Base-by-base conservation (phyloP, 345 rosid species). In the Rhodomyrtus tomentosa region DNA sequence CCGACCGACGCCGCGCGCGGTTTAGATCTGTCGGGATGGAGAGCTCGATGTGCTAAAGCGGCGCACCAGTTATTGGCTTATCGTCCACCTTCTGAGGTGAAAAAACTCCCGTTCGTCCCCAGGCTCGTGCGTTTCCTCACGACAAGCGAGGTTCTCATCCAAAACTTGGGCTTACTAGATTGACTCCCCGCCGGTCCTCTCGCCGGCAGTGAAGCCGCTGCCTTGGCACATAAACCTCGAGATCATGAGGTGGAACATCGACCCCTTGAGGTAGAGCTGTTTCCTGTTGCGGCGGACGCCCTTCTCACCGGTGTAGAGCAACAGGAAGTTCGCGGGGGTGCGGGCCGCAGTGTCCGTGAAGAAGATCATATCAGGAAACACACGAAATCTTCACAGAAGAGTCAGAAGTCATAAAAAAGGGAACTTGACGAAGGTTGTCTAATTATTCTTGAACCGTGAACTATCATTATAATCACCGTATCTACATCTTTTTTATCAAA, bases 141-240 rank as follows among this genome's bases (percentile, higher is more conserved):
- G 91, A 94, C 93, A 91, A 24, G 79, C 55, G 91, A 95, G 93
- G 87, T 94, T 90, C 93, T 94, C 98, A 40, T 96, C 98, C 3
- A 89, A 59, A 96, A 94, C 89, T 96, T 93, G 0, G 85, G 7
- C 3, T 96, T 96, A 81, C n/a, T 95, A 93, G 87, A 94, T 93
- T 1, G 98, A 94, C 72, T 94, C 99, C 0, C 98, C 98, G 29
- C 96, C 96, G 10, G 96, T 96, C 4, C 98, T 98, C 80, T 96
- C 93, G 10, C 96, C 94, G 36, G 92, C 92, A 0, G 99, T 96
- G 91, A 96, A 94, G 38, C 93, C 96, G 2, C 99, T 96, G 8
- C 99, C 98, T 85, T 92, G 96, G 85, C 98, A 92, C 96, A 94
- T 93, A 91, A 95, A 94, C 1, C 89, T 88, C 0, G 95, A 95